Base-by-base conservation (phyloP, 164 flowering plant genomes). In the Aristolochia californica region DNA sequence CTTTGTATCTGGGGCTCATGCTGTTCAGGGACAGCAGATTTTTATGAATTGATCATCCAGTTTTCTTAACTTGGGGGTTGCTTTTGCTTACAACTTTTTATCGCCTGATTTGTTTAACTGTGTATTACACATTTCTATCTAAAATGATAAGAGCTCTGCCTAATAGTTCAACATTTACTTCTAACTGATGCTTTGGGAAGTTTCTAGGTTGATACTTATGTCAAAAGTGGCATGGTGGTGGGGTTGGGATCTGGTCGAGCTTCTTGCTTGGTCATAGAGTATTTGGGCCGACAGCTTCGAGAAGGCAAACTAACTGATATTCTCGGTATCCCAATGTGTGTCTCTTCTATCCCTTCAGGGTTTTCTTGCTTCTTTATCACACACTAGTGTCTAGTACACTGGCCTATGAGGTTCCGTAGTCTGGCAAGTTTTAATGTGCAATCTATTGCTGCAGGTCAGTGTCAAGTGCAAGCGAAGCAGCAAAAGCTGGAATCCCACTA, bases 171-270 rank as follows among this genome's bases (percentile, higher is more conserved):
- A 34, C 11, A 34, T 34, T 34, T 34, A 34, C 40, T 5, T 34
- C n/a, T 34, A 34, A 34, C 40, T 34, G 40, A 12, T 34, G 40
- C 40, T 34, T 34, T 34, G 4, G 50, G 4, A 5, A 22, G 57
- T 34, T 43, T 67, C 22, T 59, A 76, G 84, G 85, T 78, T 57
- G 82, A 80, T 67, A 71, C 72, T 28, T 77, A 74, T 67, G 62
- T 82, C 48, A 70, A 61, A 67, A 77, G 69, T 67, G 85, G 90
- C n/a, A 84, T 82, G 87, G 77, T 77, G 58, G 50, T 82, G 56
- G 90, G 90, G 10, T 69, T 84, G 65, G 87, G 85, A 45, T 72
- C 82, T 61, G 90, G 90, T 17, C 66, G 60, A 27, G 87, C 87
- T 68, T 84, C 85, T 49, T 66, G 40, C 11, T 56, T 84, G 76